These are phyloP conservation scores for Theobroma cacao DNA, from an alignment of 345 rosid species.

Conservation along the genomic window DNA sequence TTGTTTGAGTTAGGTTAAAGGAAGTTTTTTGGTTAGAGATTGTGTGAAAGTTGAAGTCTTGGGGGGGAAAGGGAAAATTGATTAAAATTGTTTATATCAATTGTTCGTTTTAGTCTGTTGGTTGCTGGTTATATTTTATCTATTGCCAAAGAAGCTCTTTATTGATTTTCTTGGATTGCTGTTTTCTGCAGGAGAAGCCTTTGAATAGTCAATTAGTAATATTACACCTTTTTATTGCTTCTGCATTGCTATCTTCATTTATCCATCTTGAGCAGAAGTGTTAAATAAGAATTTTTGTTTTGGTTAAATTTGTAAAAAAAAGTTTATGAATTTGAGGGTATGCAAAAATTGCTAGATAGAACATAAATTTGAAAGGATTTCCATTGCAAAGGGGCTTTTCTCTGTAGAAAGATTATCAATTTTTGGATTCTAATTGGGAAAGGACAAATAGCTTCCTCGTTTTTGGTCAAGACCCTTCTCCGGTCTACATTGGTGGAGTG, in stretches of 20 bases:
- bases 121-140: not conserved
- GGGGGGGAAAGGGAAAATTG: not conserved
- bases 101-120: not conserved
- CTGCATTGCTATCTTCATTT: not conserved
- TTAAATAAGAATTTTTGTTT: not conserved
- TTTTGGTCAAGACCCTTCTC: not conserved
- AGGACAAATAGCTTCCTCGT: not conserved
- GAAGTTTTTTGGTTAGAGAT: not conserved
- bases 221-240: not conserved
- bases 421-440: not conserved
- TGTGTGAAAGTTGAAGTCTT: not conserved
- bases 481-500: not conserved
- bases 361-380: not conserved
- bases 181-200: not conserved
- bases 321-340: not conserved
- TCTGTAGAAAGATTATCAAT: not conserved
- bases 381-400: not conserved
- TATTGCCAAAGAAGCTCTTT: not conserved
- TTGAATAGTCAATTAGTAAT: not conserved
- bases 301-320: not conserved
- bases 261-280: not conserved
- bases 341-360: not conserved
- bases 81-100: not conserved
- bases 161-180: not conserved
- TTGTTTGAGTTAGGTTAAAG: not conserved